Conservation (phyloP, 805 yeast species). For the Ogataea ganodermae region DNA sequence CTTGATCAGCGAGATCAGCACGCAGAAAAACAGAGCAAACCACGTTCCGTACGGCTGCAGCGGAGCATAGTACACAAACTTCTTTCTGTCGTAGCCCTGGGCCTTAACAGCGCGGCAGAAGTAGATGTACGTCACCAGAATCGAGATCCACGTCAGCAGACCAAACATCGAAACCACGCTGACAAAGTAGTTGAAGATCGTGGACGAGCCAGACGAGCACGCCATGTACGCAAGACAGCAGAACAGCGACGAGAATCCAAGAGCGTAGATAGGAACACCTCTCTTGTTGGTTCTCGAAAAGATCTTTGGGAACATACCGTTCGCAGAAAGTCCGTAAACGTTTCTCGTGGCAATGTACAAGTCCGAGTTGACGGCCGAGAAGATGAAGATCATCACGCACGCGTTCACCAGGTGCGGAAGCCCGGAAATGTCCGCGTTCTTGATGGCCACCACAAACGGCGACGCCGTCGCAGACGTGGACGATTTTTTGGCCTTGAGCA, state of each 20-base stretch:
- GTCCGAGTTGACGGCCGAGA: constrained; percentile 82
- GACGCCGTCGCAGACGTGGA: constrained; percentile 69
- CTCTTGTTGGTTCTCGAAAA: constrained; percentile 63
- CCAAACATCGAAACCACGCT: constrained; percentile 78
- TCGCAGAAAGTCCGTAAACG: constrained; percentile 67
- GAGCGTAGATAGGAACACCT: constrained; percentile 71
- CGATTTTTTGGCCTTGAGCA: constrained; percentile 46
- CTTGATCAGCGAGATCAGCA: constrained; percentile 60
- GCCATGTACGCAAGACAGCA: constrained; percentile 73
- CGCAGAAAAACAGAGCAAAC: constrained; percentile 55
- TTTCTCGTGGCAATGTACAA: constrained; percentile 78
- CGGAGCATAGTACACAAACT: constrained; percentile 63
- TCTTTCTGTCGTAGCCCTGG: constrained; percentile 62
- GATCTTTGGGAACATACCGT: constrained; percentile 72
- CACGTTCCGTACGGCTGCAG: constrained; percentile 70
- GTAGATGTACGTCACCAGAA: constrained; percentile 64
- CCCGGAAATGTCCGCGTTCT: constrained; percentile 61
- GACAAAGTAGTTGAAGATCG: constrained; percentile 67
- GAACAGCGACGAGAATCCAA: constrained; percentile 52
- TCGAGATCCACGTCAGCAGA: constrained; percentile 72
- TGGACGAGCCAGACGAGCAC: constrained; percentile 54
- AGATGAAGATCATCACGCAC: constrained; percentile 72
- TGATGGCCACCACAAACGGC: constrained; percentile 83
- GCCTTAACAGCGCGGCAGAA: constrained; percentile 66
- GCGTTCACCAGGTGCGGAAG: constrained; percentile 78